Conservation (phyloP, 78 protist genomes). For the Anaeramoeba ignava region DNA sequence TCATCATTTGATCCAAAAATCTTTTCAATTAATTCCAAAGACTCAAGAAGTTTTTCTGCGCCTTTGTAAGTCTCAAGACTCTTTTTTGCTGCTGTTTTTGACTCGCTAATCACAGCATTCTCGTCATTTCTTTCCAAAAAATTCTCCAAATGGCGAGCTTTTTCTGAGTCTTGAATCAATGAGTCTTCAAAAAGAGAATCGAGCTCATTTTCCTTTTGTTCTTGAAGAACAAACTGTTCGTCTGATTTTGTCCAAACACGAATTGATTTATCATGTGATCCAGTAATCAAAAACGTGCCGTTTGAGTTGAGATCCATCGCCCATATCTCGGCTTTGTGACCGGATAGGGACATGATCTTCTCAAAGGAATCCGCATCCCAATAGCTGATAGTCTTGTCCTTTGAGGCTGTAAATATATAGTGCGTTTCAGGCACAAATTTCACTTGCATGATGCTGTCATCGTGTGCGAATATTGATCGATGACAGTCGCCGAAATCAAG, state of each 20-base stretch:
- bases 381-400: conserved; percentile 51
- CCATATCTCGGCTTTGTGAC: conserved; percentile 65
- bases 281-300: neutral
- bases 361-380: conserved; percentile 53
- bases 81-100: neutral
- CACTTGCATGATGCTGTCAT: conserved; percentile 59
- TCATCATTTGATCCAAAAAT: too few species aligned
- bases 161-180: neutral
- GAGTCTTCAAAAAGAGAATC: conserved; percentile 34
- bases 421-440: conserved; percentile 72
- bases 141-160: neutral
- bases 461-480: conserved; percentile 79
- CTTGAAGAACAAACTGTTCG: conserved; percentile 64
- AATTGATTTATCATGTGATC: conserved; percentile 64
- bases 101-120: neutral
- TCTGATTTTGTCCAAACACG: conserved; percentile 60
- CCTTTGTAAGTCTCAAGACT: neutral
- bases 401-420: conserved; percentile 58
- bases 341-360: conserved; percentile 39
- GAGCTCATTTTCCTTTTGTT: conserved; percentile 43
- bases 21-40: neutral
- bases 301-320: conserved; percentile 27
- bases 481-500: conserved; percentile 89
- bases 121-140: neutral
- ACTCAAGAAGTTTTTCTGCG: neutral